Base-by-base conservation (phyloP, 106 monocot species). In the Agapanthus africanus region DNA sequence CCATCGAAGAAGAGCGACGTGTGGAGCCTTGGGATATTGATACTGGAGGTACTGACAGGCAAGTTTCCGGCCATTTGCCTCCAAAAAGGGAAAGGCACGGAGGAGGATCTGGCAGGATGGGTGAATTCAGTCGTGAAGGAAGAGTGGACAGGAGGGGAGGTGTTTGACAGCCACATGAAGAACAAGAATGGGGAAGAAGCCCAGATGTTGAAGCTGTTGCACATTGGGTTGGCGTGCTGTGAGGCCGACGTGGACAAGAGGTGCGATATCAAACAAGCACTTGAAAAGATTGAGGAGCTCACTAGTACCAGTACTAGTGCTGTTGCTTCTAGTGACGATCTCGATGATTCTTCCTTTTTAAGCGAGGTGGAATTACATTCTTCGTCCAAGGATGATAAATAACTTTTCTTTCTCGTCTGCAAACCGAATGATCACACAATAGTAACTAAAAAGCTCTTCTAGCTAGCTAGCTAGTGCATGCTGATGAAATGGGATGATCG, bases 1-100 rank as follows among this genome's bases (percentile, higher is more conserved):
- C 73, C 77, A 2, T 82, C 90, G 0, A 85, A 71, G 65, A 94
- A 94, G 83, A 83, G 90, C 68, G 94, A 94, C 50, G 90, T 94
- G 14, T 94, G 94, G 94, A 85, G 85, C 75, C 37, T 94, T 5
- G 94, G 94, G 4, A 81, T 94, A 6, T 35, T 90, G 25, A 90
- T 94, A 41, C 77, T 94, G 0, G 94, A 94, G 77, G 59, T 90
- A 6, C 42, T 94, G 14, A 87, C 94, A 0, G 94, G 95, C 9
- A 86, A 82, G 73, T 88, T 84, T 54, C 95, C 95, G 3, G 80
- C 86, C 0, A 75, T 61, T 63, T 73, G 76, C 73, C 54, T 81
- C 16, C 68, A 54, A 19, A 82, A 77, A 18, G 81, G 82, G 0
- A 67, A 73, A 14, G 72, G 63, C n/a, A n/a, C n/a, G 13, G 74